Evolutionary conservation across 345 rosid genomes (phyloP), one percentile per base, ranked within the genome.

Genomic region (Bruguiera parviflora): DNA sequence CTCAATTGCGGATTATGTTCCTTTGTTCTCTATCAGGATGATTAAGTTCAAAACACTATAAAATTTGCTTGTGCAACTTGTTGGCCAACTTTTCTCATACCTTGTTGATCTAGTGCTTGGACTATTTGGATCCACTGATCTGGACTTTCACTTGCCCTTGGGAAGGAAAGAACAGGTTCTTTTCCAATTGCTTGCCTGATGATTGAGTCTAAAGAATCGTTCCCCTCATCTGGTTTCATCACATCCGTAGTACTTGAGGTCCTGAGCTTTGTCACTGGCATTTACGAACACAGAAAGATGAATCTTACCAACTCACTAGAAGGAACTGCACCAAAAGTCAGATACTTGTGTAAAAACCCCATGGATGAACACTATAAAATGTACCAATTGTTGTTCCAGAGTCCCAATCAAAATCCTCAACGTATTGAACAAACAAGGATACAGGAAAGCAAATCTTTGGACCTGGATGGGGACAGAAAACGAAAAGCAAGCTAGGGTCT

Each of bases 121-220:
- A 96, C 92, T 64, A 92, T 82, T 46, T 92, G 98, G 72, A 96
- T 80, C 86, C 87, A 93, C 81, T 90, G 98, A 31, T 87, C 86
- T 6, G 92, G 87, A 76, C 68, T 89, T 65, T 84, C 89, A n/a
- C 80, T 87, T 29, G 89, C 79, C 82, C 88, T 85, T 9, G 89
- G 80, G 83, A 85, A 81, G 33, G 96, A 81, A 66, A 85, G 81
- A 71, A 81, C 84, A 59, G 98, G 84, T 73, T 92, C 96, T 61
- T 83, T 90, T 65, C 92, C 92, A 70, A 84, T 85, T 8, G 88
- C 81, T 73, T 85, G 81, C 75, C 85, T 84, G 74, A 85, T 77
- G 24, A 87, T 66, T 59, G 89, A 82, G 63, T 86, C 97, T 28
- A 84, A 77, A 68, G 97, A 81, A 74, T 96, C 94, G 72, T 86